A percentile compares a stretch with the other conserved stretches of the same genome.
phyloP scores from a whole-genome alignment of 2,329 filamentous ascomycete genomes.

The Trichocomaceae sp. region DNA sequence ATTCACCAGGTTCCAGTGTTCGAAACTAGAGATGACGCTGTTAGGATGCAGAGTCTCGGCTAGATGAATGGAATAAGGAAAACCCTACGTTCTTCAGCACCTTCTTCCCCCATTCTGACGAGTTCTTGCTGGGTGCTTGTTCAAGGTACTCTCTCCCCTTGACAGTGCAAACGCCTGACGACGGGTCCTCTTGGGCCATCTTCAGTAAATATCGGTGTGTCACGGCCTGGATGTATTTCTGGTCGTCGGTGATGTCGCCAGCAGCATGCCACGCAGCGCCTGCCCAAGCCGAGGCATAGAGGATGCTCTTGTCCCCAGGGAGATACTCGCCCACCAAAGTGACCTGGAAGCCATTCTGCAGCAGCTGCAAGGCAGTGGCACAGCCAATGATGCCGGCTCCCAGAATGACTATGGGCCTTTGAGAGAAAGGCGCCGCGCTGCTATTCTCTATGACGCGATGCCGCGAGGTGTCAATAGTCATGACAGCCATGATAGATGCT shows the following conservation, averaged over 20 bases:
- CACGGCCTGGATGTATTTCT: conserved; percentile 31
- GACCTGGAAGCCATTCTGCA: conserved; percentile 31
- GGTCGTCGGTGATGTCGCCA: conserved; percentile 28
- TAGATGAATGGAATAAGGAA: background rate
- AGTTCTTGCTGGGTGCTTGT: conserved; percentile 25
- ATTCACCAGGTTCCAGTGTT: conserved; percentile 25
- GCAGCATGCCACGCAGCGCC: conserved; percentile 36
- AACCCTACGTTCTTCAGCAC: conserved; percentile 26
- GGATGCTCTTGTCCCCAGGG: conserved; percentile 31
- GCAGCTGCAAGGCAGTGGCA: conserved; percentile 29
- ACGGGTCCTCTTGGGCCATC: conserved; percentile 29
- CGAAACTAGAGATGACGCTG: conserved; percentile 23
- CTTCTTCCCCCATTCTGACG: conserved; percentile 30
- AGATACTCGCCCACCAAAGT: conserved; percentile 32
- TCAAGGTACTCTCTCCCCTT: conserved; percentile 32
- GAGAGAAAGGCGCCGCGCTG: conserved; percentile 27
- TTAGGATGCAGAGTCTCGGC: background rate
- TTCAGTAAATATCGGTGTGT: conserved; percentile 30
- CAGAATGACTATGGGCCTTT: conserved; percentile 31
- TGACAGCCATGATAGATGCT: background rate
- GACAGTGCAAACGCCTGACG: conserved; percentile 30
- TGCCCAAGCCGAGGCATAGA: conserved; percentile 36
- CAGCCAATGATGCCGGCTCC: conserved; percentile 38
- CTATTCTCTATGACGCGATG: background rate
- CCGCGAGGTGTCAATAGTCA: background rate